Evolutionary conservation across 1,139 yeast genomes (phyloP).

Genomic region (Yamadazyma aaseri): DNA sequence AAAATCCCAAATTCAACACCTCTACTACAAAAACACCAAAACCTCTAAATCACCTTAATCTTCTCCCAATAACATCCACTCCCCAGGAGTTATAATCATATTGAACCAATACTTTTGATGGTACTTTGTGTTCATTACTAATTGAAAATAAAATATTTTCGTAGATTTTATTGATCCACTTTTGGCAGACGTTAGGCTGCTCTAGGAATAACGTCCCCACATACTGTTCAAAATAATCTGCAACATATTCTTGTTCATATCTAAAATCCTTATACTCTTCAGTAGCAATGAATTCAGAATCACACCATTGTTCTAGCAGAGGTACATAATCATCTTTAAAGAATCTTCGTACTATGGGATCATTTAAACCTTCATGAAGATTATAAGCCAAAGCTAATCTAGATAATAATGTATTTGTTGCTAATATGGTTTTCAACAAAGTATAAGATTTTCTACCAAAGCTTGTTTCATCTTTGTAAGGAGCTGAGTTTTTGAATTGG

Average conservation of each 20-base stretch:
- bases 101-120: constrained; percentile 11
- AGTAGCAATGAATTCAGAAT: constrained; percentile 17
- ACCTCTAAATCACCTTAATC: constrained; percentile 8
- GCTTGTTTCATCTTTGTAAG: constrained; percentile 12
- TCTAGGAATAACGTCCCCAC: constrained; percentile 45
- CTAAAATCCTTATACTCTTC: constrained; percentile 20
- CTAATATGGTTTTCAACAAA: constrained; percentile 34
- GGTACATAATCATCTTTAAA: constrained; percentile 24
- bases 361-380: constrained; percentile 36
- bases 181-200: constrained; percentile 37
- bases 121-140: constrained; percentile 16
- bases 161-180: constrained; percentile 35
- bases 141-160: constrained; percentile 31
- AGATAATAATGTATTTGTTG: constrained; percentile 41
- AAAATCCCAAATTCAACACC: no score
- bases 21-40: no score
- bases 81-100: constrained; percentile 30
- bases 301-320: constrained; percentile 19
- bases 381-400: constrained; percentile 39
- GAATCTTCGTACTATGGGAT: constrained; percentile 22
- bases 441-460: constrained; percentile 24
- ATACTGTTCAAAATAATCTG: constrained; percentile 45
- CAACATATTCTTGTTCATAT: constrained; percentile 45
- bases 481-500: constrained; percentile 24
- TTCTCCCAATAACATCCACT: constrained; percentile 25